Percentiles rank a stretch among this genome's conserved stretches.
Conservation (phyloP, 768 basidiomycete species). For the Leccinum fibrillosum region DNA sequence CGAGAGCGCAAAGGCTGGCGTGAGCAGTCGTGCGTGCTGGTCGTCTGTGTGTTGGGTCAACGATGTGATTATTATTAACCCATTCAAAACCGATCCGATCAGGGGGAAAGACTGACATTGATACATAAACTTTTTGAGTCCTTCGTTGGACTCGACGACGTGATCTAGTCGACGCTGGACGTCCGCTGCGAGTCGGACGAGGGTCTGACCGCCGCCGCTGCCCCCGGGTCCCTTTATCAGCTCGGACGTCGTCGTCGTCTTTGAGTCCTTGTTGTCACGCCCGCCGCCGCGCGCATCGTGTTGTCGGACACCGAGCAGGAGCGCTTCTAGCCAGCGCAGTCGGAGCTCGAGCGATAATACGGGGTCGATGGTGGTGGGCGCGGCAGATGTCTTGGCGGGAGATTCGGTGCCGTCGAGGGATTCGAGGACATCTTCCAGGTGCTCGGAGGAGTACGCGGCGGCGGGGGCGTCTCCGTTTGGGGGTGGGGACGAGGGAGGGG, state of each 20-base stretch:
- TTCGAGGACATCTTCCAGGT: constrained; percentile 19
- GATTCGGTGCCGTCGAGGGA: constrained; percentile 21
- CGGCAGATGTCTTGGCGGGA: constrained; percentile 7
- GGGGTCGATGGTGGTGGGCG: constrained; percentile 49
- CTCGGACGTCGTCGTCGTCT: constrained; percentile 27
- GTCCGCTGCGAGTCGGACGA: constrained; percentile 57
- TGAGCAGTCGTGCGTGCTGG: constrained; percentile 69
- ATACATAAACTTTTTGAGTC: constrained; percentile 69
- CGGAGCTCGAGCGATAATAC: constrained; percentile 69
- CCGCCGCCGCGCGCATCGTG: constrained; percentile 20
- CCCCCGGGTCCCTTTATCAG: constrained; percentile 37
- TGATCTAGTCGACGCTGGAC: constrained; percentile 55
- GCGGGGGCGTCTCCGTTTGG: constrained; percentile 14
- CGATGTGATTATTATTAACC: too few relatives aligned
- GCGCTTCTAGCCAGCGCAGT: constrained; percentile 75
- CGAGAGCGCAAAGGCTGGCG: constrained; percentile 74
- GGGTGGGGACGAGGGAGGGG: constrained; percentile 47
- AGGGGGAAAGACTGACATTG: constrained; percentile 44
- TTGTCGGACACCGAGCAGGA: constrained; percentile 63
- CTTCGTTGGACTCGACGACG: constrained; percentile 66
- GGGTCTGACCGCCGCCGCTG: constrained; percentile 36
- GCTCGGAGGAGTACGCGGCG: constrained; percentile 8
- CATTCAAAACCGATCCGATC: too few relatives aligned
- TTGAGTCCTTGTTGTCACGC: constrained; percentile 38
- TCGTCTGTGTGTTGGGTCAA: constrained; percentile 48